Evolutionary conservation across 495 filamentous ascomycete genomes (phyloP).

Genomic region (Mycothermus thermophilus): DNA sequence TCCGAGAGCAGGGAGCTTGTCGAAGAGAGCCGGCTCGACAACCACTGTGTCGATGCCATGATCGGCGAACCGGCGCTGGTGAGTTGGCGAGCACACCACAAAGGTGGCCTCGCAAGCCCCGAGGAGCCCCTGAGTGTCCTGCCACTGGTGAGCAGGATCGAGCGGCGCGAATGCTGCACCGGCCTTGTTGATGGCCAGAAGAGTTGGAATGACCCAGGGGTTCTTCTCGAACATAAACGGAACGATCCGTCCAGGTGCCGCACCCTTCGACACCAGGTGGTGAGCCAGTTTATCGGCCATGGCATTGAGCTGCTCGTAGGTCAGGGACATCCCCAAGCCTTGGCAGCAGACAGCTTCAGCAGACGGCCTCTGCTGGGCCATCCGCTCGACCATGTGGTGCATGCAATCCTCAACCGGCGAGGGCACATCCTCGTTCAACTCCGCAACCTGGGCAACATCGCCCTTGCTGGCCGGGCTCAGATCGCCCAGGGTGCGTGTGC

Average conservation of each 20-base stretch:
- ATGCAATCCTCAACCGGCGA: background rate
- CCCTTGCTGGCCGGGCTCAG: background rate
- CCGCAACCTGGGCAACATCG: background rate
- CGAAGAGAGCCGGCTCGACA: background rate
- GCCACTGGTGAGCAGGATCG: conserved; percentile 20
- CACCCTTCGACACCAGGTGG: conserved; percentile 5
- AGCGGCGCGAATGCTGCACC: conserved; percentile 33
- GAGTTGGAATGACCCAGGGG: conserved; percentile 29
- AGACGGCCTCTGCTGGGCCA: background rate
- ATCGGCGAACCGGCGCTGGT: background rate
- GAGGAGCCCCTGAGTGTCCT: background rate
- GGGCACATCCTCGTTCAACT: background rate
- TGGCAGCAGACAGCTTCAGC: background rate
- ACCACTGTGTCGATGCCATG: background rate
- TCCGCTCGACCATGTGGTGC: background rate
- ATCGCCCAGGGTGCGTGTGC: background rate
- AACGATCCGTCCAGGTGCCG: conserved; percentile 16
- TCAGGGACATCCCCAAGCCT: background rate
- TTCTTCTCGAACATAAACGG: conserved; percentile 35
- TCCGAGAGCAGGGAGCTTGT: background rate
- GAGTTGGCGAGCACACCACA: background rate
- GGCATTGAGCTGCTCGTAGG: background rate
- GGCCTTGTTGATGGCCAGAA: conserved; percentile 32
- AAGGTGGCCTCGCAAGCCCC: background rate
- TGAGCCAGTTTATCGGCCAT: background rate